phyloP scores from a whole-genome alignment of 306 rosid genomes.

The Amphicarpaea edgeworthii region DNA sequence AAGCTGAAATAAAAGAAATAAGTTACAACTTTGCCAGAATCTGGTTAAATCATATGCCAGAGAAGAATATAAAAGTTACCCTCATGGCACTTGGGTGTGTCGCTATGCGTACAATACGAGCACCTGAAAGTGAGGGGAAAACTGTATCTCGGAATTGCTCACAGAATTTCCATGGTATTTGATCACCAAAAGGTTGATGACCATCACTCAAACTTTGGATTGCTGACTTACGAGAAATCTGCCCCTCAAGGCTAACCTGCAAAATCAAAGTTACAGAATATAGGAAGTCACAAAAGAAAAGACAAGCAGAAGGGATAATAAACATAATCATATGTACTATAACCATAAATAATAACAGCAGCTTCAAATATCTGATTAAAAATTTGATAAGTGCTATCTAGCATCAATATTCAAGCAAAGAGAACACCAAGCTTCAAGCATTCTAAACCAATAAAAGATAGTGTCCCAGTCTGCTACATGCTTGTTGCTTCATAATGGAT shows the following conservation, averaged over 20 bases:
- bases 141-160: conserved; percentile 90
- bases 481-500: conserved; percentile 20
- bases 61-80: conserved; percentile 55
- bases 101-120: conserved; percentile 96
- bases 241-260: conserved; percentile 91
- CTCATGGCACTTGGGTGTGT: conserved; percentile 94
- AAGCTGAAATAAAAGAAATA: conserved; percentile 62
- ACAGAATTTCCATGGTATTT: conserved; percentile 94
- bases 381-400: not conserved
- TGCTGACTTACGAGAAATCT: conserved; percentile 87
- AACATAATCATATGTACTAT: not conserved
- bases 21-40: conserved; percentile 29
- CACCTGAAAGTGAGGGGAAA: conserved; percentile 93
- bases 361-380: conserved; percentile 10
- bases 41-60: conserved; percentile 31
- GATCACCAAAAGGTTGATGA: conserved; percentile 90
- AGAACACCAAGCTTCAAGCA: conserved; percentile 16
- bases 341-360: conserved; percentile 27
- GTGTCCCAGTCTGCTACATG: not conserved
- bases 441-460: not conserved
- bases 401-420: not conserved
- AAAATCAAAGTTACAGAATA: conserved; percentile 13
- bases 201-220: conserved; percentile 79
- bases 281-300: conserved; percentile 39
- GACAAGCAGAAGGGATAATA: conserved; percentile 27